These are phyloP conservation scores for Aspergillus carbonarius DNA, from an alignment of 2,329 filamentous ascomycete genomes.

Conservation along the genomic window DNA sequence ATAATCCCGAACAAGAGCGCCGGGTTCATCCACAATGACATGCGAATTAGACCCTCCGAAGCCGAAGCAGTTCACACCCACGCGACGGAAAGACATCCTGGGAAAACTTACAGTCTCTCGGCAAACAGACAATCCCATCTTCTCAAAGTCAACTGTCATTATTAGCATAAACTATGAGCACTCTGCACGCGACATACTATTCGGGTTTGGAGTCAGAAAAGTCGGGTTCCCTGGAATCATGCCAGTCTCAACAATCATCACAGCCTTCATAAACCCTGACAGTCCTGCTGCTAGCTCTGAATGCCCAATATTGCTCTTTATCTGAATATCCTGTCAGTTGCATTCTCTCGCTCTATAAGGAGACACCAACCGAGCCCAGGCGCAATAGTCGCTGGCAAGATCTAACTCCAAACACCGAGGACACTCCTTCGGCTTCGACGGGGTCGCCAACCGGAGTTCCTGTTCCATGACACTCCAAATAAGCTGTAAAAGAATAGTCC, in stretches of 20 bases:
- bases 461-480: conserved; percentile 44
- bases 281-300: conserved; percentile 27
- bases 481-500: conserved; percentile 29
- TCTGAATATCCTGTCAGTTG: background rate
- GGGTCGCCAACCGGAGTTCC: conserved; percentile 34
- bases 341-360: background rate
- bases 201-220: conserved; percentile 23
- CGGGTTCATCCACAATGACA: conserved; percentile 21
- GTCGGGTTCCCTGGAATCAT: conserved; percentile 29
- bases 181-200: background rate
- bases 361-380: conserved; percentile 20
- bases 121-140: conserved; percentile 16
- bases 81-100: conserved; percentile 6
- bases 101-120: conserved; percentile 20
- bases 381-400: conserved; percentile 3
- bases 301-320: conserved; percentile 32
- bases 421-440: conserved; percentile 23
- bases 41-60: conserved; percentile 22
- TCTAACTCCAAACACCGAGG: conserved; percentile 15
- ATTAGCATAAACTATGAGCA: background rate
- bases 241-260: conserved; percentile 25
- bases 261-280: conserved; percentile 26
- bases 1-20: background rate
- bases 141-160: conserved; percentile 19
- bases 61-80: conserved; percentile 25